Base-by-base conservation (phyloP, 2,329 filamentous ascomycete species). In the Conoideocrella luteorostrata region DNA sequence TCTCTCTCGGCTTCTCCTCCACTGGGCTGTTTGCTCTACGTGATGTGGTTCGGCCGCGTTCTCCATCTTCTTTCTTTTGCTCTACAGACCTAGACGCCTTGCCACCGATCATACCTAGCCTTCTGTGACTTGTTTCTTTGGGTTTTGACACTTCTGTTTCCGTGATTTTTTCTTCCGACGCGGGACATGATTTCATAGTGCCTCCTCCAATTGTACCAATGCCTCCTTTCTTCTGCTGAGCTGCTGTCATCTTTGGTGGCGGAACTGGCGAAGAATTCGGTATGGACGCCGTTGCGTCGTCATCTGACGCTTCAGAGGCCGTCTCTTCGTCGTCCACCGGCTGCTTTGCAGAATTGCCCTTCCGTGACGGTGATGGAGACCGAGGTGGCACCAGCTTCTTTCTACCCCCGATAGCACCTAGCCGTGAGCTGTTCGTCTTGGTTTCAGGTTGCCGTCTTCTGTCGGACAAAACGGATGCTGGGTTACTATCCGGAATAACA, bases 121-220 rank as follows among this genome's bases (percentile, higher is more conserved):
- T 59, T 45, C 49, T 56, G 15, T 52, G 28, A 29, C 17, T 5
- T 43, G 38, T 22, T 41, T 39, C 30, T n/a, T n/a, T 24, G 7
- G 2, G 20, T 13, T 10, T 24, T 7, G 29, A 13, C 13, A 24
- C 17, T 7, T 26, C 26, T 21, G 38, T 13, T 7, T 39, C 15
- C 29, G 39, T 23, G 29, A 47, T 40, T 21, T n/a, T n/a, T n/a
- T n/a, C n/a, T n/a, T n/a, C n/a, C n/a, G n/a, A n/a, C n/a, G 47
- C 40, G n/a, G 47, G 36, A 17, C 47, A 38, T 29, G 29, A 48
- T 47, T 58, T 57, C 15, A 43, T 32, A 23, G 53, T 52, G n/a
- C 45, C 39, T 21, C 61, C 63, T 9, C 70, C 70, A 15, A 74
- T 73, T 7, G 59, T 64, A 1, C 71, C 70, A 12, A 73, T 52